phyloP scores from a whole-genome alignment of 1,139 yeast species.

The Debaryomyces coudertii region DNA sequence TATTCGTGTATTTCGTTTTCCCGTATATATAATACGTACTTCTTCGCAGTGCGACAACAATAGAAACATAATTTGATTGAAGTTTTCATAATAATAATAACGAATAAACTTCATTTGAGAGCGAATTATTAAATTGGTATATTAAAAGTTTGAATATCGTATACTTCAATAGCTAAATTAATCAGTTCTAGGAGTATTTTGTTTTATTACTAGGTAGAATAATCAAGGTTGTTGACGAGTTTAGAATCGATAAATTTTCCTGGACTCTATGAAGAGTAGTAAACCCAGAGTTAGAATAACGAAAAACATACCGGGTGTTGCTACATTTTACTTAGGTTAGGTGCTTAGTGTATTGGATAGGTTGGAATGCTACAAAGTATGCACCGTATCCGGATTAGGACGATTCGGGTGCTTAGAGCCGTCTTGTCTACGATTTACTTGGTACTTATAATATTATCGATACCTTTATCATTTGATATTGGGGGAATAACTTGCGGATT shows the following conservation, averaged over 20 bases:
- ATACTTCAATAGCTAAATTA: not conserved
- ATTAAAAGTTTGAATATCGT: not conserved
- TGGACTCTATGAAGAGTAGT: constrained; percentile 2
- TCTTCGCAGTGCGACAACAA: constrained; percentile 4
- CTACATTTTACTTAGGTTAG: not conserved
- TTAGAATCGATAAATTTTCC: not conserved
- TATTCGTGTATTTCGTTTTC: not conserved
- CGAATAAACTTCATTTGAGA: not conserved
- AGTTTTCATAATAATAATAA: constrained; percentile 1
- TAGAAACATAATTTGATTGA: not conserved
- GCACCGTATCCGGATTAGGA: constrained; percentile 8
- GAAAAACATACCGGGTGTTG: not conserved
- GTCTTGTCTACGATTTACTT: constrained; percentile 62
- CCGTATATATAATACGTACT: not conserved
- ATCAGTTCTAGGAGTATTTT: not conserved
- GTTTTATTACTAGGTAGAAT: not conserved
- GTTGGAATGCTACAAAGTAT: constrained; percentile 1
- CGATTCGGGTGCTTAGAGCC: constrained; percentile 26
- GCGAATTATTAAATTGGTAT: not conserved
- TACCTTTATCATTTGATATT: constrained; percentile 93
- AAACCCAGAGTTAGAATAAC: not conserved
- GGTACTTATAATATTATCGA: constrained; percentile 72
- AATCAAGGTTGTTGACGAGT: constrained; percentile 1
- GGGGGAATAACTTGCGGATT: constrained; percentile 92
- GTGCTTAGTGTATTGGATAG: not conserved